phyloP scores from a whole-genome alignment of 148 eudicot genomes.

The Arctostaphylos glauca region DNA sequence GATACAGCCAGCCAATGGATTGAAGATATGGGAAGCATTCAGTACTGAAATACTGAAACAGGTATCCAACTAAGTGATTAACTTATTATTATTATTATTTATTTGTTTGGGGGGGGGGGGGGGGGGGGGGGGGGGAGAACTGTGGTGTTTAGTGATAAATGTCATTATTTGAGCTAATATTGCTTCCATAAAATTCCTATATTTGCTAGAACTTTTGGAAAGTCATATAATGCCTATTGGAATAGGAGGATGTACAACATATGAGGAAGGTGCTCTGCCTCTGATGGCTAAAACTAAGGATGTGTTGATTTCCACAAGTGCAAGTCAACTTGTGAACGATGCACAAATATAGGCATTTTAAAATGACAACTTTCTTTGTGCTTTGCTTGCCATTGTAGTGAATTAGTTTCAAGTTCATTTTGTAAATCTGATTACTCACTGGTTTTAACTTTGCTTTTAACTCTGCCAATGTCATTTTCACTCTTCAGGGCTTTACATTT shows the following conservation, averaged over 20 bases:
- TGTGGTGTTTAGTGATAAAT: background rate
- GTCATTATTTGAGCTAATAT: background rate
- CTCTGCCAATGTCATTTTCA: background rate
- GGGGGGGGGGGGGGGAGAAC: too few relatives aligned
- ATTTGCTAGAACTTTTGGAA: background rate
- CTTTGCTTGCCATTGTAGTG: background rate
- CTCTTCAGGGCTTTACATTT: background rate
- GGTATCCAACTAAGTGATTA: conserved; percentile 28
- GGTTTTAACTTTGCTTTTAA: background rate
- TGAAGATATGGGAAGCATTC: conserved; percentile 39
- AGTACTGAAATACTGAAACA: conserved; percentile 36
- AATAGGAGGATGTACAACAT: background rate
- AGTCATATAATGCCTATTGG: background rate
- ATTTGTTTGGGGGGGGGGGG: too few relatives aligned
- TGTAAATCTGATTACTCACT: background rate
- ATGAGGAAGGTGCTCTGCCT: background rate
- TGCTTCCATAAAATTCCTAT: background rate
- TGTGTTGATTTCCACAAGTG: too few relatives aligned
- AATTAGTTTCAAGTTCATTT: conserved; percentile 8
- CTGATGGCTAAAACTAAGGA: too few relatives aligned
- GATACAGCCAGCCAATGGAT: conserved; percentile 44
- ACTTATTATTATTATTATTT: too few relatives aligned
- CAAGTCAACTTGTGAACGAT: too few relatives aligned
- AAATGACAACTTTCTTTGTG: background rate
- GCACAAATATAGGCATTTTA: background rate